Conservation (phyloP, 1,139 yeast species). For the Kodamaea plutei region DNA sequence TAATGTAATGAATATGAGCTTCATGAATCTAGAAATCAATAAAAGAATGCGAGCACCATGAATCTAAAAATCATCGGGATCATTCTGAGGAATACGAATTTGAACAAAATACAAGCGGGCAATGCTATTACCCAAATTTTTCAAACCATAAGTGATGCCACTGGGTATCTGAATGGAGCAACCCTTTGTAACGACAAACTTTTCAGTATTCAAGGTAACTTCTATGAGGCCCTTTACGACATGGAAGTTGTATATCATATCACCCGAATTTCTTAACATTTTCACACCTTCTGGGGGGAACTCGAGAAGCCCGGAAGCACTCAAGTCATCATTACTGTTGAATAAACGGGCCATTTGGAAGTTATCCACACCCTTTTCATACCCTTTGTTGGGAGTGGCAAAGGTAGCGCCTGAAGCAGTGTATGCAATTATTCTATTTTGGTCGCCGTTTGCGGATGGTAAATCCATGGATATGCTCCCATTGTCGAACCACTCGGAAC, state of each 20-base stretch:
- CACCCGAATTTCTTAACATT: slow-evolving; percentile 58
- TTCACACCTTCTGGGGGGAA: slow-evolving; percentile 65
- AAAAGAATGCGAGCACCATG: too few relatives aligned
- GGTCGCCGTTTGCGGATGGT: slow-evolving; percentile 26
- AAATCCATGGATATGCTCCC: not conserved
- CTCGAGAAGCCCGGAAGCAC: slow-evolving; percentile 75
- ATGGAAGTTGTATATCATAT: slow-evolving; percentile 69
- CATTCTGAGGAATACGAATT: slow-evolving; percentile 28
- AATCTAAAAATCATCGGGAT: slow-evolving; percentile 9
- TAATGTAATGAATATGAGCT: too few relatives aligned
- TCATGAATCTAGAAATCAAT: too few relatives aligned
- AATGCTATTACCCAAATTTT: slow-evolving; percentile 51
- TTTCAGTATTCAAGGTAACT: slow-evolving; percentile 57
- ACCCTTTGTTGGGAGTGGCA: slow-evolving; percentile 29
- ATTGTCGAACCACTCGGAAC: slow-evolving; percentile 52
- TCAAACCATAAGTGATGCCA: slow-evolving; percentile 65
- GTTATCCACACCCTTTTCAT: slow-evolving; percentile 42
- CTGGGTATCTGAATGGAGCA: slow-evolving; percentile 81
- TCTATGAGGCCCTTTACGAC: slow-evolving; percentile 70
- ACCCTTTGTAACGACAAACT: slow-evolving; percentile 64
- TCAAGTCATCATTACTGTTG: slow-evolving; percentile 58
- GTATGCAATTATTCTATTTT: slow-evolving; percentile 60
- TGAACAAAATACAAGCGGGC: slow-evolving; percentile 78
- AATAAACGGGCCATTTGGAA: slow-evolving; percentile 66
- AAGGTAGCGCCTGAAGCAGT: slow-evolving; percentile 58